Conservation (phyloP, 331 rosid genomes). For the Rhamnella rubrinervis region DNA sequence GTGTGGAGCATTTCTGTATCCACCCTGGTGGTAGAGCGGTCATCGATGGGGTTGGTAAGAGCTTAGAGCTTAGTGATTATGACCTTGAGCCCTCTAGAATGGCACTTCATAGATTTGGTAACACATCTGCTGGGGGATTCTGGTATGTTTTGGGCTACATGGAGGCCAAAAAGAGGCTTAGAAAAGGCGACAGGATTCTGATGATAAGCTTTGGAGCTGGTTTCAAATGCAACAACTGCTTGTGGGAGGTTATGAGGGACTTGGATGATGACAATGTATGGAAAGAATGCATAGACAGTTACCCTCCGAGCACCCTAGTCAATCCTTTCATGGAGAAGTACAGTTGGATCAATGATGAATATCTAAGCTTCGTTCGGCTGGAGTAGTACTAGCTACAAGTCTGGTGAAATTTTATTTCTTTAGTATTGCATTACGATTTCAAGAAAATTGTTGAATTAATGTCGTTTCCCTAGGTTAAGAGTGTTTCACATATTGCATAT, state of each 20-base stretch:
- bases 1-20: conserved; percentile 75
- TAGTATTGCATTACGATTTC: too few relatives aligned
- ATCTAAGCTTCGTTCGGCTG: conserved; percentile 52
- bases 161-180: conserved; percentile 82
- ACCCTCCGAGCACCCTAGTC: conserved; percentile 50
- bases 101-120: conserved; percentile 85
- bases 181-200: conserved; percentile 58
- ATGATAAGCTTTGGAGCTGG: conserved; percentile 95
- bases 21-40: conserved; percentile 82
- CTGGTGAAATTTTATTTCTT: too few relatives aligned
- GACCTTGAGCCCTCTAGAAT: conserved; percentile 80
- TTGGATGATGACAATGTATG: conserved; percentile 65
- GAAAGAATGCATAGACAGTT: conserved; percentile 53
- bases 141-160: conserved; percentile 94
- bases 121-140: conserved; percentile 73
- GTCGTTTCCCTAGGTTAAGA: too few relatives aligned
- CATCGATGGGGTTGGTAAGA: conserved; percentile 68
- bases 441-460: too few relatives aligned
- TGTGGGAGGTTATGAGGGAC: conserved; percentile 72
- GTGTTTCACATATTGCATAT: too few relatives aligned
- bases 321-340: conserved; percentile 80
- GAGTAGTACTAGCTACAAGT: conserved; percentile 5
- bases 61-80: conserved; percentile 48
- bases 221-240: conserved; percentile 80
- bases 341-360: conserved; percentile 67